Percentiles rank a stretch among this genome's conserved stretches.
Evolutionary conservation across 768 basidiomycete species (phyloP).

Genomic region (Boletus vermiculosoides): DNA sequence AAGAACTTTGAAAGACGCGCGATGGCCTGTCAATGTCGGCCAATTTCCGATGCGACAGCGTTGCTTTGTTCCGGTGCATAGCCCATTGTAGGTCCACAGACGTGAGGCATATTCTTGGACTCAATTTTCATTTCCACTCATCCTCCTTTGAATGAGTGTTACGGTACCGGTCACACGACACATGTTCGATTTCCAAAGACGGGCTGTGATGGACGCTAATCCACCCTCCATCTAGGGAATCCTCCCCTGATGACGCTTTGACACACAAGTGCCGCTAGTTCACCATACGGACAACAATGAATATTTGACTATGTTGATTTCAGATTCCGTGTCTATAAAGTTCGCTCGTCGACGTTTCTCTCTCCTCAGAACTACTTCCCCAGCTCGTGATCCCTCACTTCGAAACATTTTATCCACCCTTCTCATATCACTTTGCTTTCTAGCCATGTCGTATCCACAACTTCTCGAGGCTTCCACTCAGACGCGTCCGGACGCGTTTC

Average conservation of each 20-base stretch:
- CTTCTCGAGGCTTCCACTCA: background rate
- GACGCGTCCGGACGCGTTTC: background rate
- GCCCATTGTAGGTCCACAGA: background rate
- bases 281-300: background rate
- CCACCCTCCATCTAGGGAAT: too few relatives aligned
- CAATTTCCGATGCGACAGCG: background rate
- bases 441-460: background rate
- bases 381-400: background rate
- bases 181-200: background rate
- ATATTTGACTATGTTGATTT: background rate
- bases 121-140: background rate
- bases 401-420: background rate
- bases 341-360: background rate
- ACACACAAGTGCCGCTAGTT: background rate
- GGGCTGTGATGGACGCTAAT: background rate
- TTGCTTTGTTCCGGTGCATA: too few relatives aligned
- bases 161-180: background rate
- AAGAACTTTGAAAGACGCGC: too few relatives aligned
- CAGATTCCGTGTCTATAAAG: background rate
- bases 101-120: background rate
- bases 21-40: background rate
- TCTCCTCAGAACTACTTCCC: background rate
- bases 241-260: background rate
- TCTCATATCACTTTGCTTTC: too few relatives aligned
- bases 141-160: background rate